phyloP scores from a whole-genome alignment of 768 basidiomycete species.

The Auriculariales sp. region DNA sequence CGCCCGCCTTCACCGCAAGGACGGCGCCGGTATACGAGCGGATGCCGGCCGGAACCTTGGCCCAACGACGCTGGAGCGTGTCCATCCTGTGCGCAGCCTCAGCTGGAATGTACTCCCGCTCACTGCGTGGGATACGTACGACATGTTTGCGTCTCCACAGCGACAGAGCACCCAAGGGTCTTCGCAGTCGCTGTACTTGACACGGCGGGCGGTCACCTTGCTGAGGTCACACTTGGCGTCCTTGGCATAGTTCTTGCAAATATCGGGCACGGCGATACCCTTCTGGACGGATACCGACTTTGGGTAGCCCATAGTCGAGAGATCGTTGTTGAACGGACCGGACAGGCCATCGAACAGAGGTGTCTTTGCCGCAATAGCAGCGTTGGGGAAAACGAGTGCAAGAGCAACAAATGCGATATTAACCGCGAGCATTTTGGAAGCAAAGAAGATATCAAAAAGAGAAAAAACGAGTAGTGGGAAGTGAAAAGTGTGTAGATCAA shows the following conservation, averaged over 20 bases:
- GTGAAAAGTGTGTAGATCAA: too few relatives aligned
- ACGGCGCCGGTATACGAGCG: not conserved
- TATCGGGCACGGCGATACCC: not conserved
- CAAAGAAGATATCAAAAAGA: not conserved
- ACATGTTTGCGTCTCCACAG: not conserved
- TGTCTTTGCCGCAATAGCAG: too few relatives aligned
- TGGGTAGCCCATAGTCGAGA: too few relatives aligned
- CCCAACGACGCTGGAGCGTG: not conserved
- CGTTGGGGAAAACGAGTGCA: too few relatives aligned
- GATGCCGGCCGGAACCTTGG: not conserved
- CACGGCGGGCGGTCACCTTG: not conserved
- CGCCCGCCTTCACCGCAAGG: not conserved
- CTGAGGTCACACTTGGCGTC: not conserved
- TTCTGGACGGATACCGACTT: too few relatives aligned
- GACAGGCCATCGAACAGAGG: too few relatives aligned
- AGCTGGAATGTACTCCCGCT: not conserved
- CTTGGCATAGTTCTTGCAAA: not conserved
- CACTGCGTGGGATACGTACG: not conserved
- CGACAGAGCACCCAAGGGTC: not conserved
- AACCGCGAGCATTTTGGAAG: too few relatives aligned
- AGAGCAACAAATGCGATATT: too few relatives aligned
- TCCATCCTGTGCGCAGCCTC: not conserved
- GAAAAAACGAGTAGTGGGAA: too few relatives aligned
- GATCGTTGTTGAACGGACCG: too few relatives aligned
- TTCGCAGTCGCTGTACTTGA: not conserved